Base-by-base conservation (phyloP, 768 basidiomycete genomes). In the Lanmaoa pseudosensibilis region DNA sequence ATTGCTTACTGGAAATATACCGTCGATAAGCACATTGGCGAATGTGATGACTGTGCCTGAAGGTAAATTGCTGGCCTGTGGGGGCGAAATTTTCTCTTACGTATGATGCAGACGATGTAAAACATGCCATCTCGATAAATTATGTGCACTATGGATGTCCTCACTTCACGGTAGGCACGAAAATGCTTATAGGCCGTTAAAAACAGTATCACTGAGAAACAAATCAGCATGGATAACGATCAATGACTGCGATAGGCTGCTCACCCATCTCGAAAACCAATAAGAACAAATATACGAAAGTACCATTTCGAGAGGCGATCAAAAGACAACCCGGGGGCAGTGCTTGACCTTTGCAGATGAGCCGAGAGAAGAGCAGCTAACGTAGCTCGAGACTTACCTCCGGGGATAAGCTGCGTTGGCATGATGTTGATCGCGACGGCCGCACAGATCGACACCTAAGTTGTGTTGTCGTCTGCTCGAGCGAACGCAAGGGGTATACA, bases 81-180 rank as follows among this genome's bases (percentile, higher is more conserved):
- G 13, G 4, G 4, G 1, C 12, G 16, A 15, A 13, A 1, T 36
- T 12, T 27, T 5, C 4, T 34, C 62, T 49, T 37, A 65, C 65
- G 23, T 21, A 57, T 52, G 19, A 67, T 61, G 30, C 65, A 64
- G 32, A n/a, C 1, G 16, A 65, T 47, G 16, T 65, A 65, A 39
- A 65, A 30, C 46, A 67, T 52, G 30, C 54, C 33, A 23, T 64
- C 65, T 19, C 55, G 50, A 46, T 67, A 67, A 16, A 50, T 16
- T 7, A 32, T 46, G 33, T 16, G 9, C 18, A 65, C 41, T 8
- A 67, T 50, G 5, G 50, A 30, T 19, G 23, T 18, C 12, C 5
- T 36, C n/a, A 46, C 33, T 12, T 45, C 10, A 30, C 54, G 45
- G 37, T 62, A 62, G n/a, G 52, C 5, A n/a, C 27, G 40, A 39